phyloP scores from a whole-genome alignment of 108 stramenopile species.

The Halocafeteria seosinensis region DNA sequence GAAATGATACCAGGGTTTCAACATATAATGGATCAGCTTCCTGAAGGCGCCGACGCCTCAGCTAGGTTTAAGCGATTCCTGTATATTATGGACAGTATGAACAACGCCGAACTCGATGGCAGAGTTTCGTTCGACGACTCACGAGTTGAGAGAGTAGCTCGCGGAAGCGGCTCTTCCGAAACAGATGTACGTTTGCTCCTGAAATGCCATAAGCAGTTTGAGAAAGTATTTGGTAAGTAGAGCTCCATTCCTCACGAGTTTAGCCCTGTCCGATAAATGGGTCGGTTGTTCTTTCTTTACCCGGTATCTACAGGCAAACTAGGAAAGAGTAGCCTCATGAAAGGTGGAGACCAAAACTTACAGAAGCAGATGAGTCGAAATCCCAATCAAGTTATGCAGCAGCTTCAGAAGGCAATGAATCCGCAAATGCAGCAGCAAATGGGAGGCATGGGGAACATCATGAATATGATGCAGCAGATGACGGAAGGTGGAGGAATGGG shows the following conservation, averaged over 20 bases:
- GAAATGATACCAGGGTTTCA: constrained; percentile 87
- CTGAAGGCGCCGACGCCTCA: constrained; percentile 45
- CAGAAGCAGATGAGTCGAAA: constrained; percentile 62
- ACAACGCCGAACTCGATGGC: constrained; percentile 74
- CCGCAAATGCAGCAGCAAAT: constrained; percentile 61
- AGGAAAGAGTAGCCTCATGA: constrained; percentile 70
- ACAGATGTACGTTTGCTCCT: constrained; percentile 58
- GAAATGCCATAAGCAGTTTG: constrained; percentile 63
- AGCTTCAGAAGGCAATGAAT: constrained; percentile 47
- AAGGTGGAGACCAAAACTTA: constrained; percentile 44
- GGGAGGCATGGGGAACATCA: constrained; percentile 42
- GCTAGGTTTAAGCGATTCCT: constrained; percentile 59
- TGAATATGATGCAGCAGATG: constrained; percentile 19
- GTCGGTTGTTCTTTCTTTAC: too few species aligned
- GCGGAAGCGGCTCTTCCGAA: constrained; percentile 64
- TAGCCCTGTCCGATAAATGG: too few species aligned
- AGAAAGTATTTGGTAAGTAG: background rate
- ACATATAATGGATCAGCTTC: constrained; percentile 38
- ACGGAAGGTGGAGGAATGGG: constrained; percentile 2
- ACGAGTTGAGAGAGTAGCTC: constrained; percentile 52
- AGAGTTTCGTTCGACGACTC: constrained; percentile 52
- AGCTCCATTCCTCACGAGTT: too few species aligned
- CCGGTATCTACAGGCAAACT: constrained; percentile 66
- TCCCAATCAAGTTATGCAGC: constrained; percentile 52
- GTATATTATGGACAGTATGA: constrained; percentile 95